Conservation (phyloP, 345 rosid genomes). For the Lepidium africanum region DNA sequence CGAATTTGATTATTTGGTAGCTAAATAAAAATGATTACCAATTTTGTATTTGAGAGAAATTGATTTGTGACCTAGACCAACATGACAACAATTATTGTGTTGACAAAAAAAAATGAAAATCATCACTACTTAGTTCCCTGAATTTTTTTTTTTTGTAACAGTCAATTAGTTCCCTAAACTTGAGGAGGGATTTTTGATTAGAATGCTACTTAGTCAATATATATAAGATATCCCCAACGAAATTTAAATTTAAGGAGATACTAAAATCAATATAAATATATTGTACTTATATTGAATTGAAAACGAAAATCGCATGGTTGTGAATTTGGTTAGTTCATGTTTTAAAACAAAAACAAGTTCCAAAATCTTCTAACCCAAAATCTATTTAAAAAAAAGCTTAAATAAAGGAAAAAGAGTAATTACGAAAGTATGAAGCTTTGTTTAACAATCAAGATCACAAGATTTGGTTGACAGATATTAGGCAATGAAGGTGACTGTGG, state of each 20-base stretch:
- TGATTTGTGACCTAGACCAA: no score
- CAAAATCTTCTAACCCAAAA: background rate
- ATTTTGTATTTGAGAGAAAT: no score
- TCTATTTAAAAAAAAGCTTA: no score
- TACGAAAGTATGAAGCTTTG: background rate
- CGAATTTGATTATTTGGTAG: no score
- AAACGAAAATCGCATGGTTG: slow-evolving; percentile 22
- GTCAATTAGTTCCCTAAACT: slow-evolving; percentile 18
- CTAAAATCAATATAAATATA: background rate
- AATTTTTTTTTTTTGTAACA: background rate
- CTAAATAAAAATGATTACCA: no score
- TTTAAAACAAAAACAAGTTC: slow-evolving; percentile 1
- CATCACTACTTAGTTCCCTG: background rate
- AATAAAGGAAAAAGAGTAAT: background rate
- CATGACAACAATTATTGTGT: no score
- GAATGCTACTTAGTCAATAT: slow-evolving; percentile 4
- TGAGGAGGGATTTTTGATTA: slow-evolving; percentile 1
- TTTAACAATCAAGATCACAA: background rate
- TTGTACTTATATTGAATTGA: background rate
- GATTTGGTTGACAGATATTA: background rate
- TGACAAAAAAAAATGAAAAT: no score
- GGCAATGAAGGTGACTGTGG: slow-evolving; percentile 60
- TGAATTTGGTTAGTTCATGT: slow-evolving; percentile 20
- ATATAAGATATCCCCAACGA: background rate
- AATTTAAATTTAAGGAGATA: background rate